Evolutionary conservation across 2,329 filamentous ascomycete genomes (phyloP).

Genomic region (Aspergillus sp.): DNA sequence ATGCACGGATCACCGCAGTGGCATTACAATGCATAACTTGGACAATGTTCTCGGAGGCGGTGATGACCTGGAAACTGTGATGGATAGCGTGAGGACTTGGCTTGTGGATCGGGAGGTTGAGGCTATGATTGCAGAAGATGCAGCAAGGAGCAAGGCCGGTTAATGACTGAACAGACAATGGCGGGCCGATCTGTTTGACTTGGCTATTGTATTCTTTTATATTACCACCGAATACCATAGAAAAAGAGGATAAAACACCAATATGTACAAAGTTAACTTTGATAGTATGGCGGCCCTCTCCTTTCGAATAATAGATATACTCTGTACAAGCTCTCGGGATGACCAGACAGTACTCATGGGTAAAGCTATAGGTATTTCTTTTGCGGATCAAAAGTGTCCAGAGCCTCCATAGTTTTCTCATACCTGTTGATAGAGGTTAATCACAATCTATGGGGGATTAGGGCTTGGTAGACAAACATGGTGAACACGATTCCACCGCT

Average conservation of each 20-base stretch:
- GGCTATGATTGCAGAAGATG: slow-evolving; percentile 56
- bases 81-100: slow-evolving; percentile 72
- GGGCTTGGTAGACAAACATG: slow-evolving; percentile 49
- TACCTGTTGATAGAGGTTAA: slow-evolving; percentile 45
- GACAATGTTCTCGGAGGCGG: slow-evolving; percentile 71
- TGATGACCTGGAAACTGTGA: slow-evolving; percentile 62
- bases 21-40: slow-evolving; percentile 69
- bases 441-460: not conserved
- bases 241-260: no score
- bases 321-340: not conserved
- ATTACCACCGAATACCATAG: no score
- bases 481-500: slow-evolving; percentile 97
- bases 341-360: not conserved
- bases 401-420: slow-evolving; percentile 88
- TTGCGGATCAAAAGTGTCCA: slow-evolving; percentile 73
- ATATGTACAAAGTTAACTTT: no score
- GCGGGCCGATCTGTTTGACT: no score
- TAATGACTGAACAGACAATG: not conserved
- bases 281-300: no score
- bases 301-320: no score
- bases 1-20: slow-evolving; percentile 82
- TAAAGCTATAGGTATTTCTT: slow-evolving; percentile 63
- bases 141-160: slow-evolving; percentile 32
- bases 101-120: slow-evolving; percentile 66
- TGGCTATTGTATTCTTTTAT: no score